Conservation (phyloP, 129 eudicot species). For the Kitagawia praeruptora region DNA sequence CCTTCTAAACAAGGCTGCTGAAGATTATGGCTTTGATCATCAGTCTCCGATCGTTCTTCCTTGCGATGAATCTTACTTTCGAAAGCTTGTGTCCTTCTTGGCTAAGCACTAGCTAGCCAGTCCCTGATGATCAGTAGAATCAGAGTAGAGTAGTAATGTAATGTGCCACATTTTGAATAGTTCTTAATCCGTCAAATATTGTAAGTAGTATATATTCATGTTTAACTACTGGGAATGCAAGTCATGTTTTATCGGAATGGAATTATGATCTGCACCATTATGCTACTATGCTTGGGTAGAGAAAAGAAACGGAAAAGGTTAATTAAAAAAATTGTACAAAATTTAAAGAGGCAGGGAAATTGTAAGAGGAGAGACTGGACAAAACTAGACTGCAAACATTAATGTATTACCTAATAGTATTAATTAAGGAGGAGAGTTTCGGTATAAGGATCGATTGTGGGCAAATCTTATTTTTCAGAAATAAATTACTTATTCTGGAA, state of each 20-base stretch:
- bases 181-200: not conserved
- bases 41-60: constrained; percentile 30
- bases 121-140: not conserved
- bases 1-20: constrained; percentile 34
- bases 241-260: not conserved
- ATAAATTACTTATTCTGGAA: no score
- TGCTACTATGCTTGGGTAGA: no score
- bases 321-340: no score
- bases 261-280: not conserved
- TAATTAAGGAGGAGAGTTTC: no score
- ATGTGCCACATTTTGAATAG: not conserved
- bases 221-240: not conserved
- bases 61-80: constrained; percentile 31
- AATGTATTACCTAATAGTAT: no score
- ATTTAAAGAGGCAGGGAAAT: no score
- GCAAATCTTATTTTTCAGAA: no score
- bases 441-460: no score
- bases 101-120: not conserved
- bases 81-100: constrained; percentile 4
- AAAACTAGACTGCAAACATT: no score
- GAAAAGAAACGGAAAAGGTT: no score
- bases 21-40: constrained; percentile 33
- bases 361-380: no score
- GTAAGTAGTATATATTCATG: not conserved
- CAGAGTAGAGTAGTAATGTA: not conserved